Evolutionary conservation across 2,329 filamentous ascomycete genomes (phyloP).

Genomic region (Neopestalotiopsis rosae): DNA sequence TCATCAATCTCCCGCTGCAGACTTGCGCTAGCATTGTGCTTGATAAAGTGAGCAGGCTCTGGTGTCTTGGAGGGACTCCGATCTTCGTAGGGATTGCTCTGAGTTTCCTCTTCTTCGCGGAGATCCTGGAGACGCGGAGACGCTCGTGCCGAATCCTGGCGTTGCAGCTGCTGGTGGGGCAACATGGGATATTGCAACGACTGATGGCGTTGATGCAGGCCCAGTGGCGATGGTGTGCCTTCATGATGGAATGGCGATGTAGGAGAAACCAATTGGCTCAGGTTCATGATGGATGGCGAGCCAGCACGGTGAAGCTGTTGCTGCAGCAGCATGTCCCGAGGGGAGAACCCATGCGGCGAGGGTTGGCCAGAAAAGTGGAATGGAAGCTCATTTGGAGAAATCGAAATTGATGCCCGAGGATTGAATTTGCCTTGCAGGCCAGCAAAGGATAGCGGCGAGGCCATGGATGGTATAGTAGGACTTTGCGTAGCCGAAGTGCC

Average conservation of each 20-base stretch:
- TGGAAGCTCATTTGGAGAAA: slow-evolving; percentile 67
- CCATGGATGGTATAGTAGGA: slow-evolving; percentile 66
- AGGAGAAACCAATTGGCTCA: slow-evolving; percentile 66
- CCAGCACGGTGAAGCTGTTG: slow-evolving; percentile 60
- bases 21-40: slow-evolving; percentile 76
- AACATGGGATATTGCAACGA: slow-evolving; percentile 63
- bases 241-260: slow-evolving; percentile 67
- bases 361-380: slow-evolving; percentile 71
- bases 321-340: slow-evolving; percentile 57
- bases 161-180: slow-evolving; percentile 61
- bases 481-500: slow-evolving; percentile 66
- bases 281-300: slow-evolving; percentile 67
- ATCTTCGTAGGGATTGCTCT: slow-evolving; percentile 39
- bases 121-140: slow-evolving; percentile 73
- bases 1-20: slow-evolving; percentile 86
- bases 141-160: slow-evolving; percentile 58
- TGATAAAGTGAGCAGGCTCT: slow-evolving; percentile 51
- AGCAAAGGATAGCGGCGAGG: slow-evolving; percentile 75
- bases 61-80: slow-evolving; percentile 62
- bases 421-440: slow-evolving; percentile 65
- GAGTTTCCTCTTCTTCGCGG: slow-evolving; percentile 72
- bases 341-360: slow-evolving; percentile 64
- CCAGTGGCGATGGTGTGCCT: slow-evolving; percentile 47
- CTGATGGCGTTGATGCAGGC: slow-evolving; percentile 61
- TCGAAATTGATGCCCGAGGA: slow-evolving; percentile 74